Evolutionary conservation across 1,139 yeast genomes (phyloP).

Genomic region (Pichia sp.): DNA sequence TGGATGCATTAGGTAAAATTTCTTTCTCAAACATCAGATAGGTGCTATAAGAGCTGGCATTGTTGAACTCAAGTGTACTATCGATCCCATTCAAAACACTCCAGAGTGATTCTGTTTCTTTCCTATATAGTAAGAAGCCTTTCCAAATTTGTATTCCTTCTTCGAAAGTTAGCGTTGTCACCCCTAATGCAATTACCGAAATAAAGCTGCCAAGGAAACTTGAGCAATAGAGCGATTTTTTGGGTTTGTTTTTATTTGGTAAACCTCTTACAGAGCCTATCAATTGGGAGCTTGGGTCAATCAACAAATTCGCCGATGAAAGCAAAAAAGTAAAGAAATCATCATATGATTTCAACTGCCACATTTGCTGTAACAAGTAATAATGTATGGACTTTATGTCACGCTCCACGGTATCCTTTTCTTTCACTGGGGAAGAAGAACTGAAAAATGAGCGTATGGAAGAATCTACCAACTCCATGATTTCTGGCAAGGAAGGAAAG

Average conservation of each 20-base stretch:
- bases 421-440: conserved; percentile 2
- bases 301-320: conserved; percentile 26
- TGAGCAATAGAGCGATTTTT: conserved; percentile 30
- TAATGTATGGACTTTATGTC: conserved; percentile 26
- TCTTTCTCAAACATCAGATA: conserved; percentile 1
- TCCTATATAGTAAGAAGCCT: conserved; percentile 50
- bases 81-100: conserved; percentile 15
- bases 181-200: conserved; percentile 42
- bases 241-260: conserved; percentile 18
- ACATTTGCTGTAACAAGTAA: conserved; percentile 22
- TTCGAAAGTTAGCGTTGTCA: conserved; percentile 54
- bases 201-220: conserved; percentile 44
- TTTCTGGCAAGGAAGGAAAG: conserved; percentile 27
- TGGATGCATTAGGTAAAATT: conserved; percentile 3
- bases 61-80: not conserved
- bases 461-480: conserved; percentile 24
- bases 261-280: conserved; percentile 14
- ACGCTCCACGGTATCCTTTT: conserved; percentile 19
- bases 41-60: not conserved
- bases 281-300: conserved; percentile 19
- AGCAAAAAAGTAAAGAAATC: conserved; percentile 30
- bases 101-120: conserved; percentile 28
- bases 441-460: conserved; percentile 17
- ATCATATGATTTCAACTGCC: conserved; percentile 30
- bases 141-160: conserved; percentile 51